These are phyloP conservation scores for Cucurbita argyrosperma DNA, from an alignment of 306 rosid species.

Conservation along the genomic window DNA sequence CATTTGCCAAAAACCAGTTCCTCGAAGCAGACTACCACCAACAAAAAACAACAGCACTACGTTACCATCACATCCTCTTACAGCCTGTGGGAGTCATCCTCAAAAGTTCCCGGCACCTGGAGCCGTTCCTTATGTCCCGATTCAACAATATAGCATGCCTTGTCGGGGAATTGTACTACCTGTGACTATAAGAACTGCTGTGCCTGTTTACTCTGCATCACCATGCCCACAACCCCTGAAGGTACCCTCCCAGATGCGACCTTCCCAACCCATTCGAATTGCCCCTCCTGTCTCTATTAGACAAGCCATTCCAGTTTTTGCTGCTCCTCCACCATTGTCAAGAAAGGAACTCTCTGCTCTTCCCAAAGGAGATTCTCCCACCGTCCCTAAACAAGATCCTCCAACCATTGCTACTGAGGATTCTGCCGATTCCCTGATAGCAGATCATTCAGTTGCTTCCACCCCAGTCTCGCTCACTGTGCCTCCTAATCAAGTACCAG, in stretches of 20 bases:
- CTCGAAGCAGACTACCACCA: constrained; percentile 29
- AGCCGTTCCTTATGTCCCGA: constrained; percentile 73
- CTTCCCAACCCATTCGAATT: background rate
- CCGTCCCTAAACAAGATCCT: background rate
- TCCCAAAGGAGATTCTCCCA: constrained; percentile 15
- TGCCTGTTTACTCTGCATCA: background rate
- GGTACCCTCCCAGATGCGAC: background rate
- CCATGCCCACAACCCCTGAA: background rate
- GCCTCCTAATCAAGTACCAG: constrained; percentile 16
- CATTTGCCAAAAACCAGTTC: constrained; percentile 43
- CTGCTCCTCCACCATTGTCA: background rate
- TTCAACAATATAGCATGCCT: constrained; percentile 56
- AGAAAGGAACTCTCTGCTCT: constrained; percentile 22
- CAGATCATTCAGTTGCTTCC: constrained; percentile 16
- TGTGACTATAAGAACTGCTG: constrained; percentile 48
- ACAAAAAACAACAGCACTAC: constrained; percentile 20
- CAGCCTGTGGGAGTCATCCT: constrained; percentile 31
- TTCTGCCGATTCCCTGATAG: constrained; percentile 26
- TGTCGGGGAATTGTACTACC: constrained; percentile 75
- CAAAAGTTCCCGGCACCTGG: constrained; percentile 67
- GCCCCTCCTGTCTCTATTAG: background rate
- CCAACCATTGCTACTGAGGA: constrained; percentile 15
- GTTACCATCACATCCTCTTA: background rate
- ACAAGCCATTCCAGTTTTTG: constrained; percentile 1
- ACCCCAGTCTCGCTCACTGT: constrained; percentile 12